Base-by-base conservation (phyloP, 345 rosid genomes). In the Crucihimalaya himalaica region DNA sequence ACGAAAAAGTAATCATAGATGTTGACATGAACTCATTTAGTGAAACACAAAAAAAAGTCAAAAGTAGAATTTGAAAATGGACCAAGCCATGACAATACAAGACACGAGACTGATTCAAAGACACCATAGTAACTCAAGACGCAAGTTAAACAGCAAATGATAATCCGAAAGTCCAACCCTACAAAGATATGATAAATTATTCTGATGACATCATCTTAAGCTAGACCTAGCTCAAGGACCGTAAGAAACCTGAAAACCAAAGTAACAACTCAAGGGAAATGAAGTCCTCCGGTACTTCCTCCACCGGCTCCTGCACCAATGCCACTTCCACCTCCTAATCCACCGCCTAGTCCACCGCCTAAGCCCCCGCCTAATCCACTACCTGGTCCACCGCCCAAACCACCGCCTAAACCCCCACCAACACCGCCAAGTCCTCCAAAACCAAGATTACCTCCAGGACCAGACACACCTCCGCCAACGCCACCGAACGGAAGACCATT, bases 401-500 rank as follows among this genome's bases (percentile, higher is more conserved):
- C 81, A 10, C 85, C 80, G 3, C 66, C 72, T 13, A 13, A 4
- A 15, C 81, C 83, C 1, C 64, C 80, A 29, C 84, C 82, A 39
- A 15, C 60, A 4, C 75, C 81, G 35, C 81, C 79, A 55, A 69
- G 58, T 57, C 79, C 78, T 37, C 81, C 83, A 21, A 66, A 46
- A 37, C 81, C 84, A 51, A 72, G 64, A 23, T 39, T 51, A 2
- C 82, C 86, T 2, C 76, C 85, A 1, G 72, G 80, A 11, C 86
- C 88, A 35, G 84, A 58, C 27, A 84, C 75, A 1, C 90, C 90
- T 12, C 72, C 94, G 2, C 92, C 95, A 25, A 77, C 78, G 2
- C 91, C 89, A 39, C 86, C 86, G 19, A 79, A 77, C 4, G 91
- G 91, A 60, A 85, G 40, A 18, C 88, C 86, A 34, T 79, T 52